A percentile compares a stretch with the other conserved stretches of the same genome.
These are phyloP conservation scores for Metschnikowia kofuensis DNA, from an alignment of 805 yeast genomes.

Conservation along the genomic window DNA sequence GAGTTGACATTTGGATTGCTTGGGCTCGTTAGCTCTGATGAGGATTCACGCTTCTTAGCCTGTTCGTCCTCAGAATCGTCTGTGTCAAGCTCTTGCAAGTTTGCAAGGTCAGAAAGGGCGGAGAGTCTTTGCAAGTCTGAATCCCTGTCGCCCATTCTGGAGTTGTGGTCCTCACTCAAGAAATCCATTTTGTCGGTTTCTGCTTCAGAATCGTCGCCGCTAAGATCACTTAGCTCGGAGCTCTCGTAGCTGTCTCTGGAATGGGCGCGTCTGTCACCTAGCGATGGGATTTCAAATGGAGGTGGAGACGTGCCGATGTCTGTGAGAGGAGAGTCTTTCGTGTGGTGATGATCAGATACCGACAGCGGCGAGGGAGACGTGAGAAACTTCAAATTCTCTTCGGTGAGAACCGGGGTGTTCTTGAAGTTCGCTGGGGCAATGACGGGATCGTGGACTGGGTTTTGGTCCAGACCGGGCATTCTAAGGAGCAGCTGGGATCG, in stretches of 20 bases:
- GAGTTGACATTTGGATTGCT: neutral
- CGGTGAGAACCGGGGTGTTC: constrained; percentile 4
- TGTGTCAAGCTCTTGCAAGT: constrained; percentile 36
- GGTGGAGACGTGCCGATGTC: constrained; percentile 43
- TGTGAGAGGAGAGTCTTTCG: constrained; percentile 39
- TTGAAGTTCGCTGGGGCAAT: neutral
- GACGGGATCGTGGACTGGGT: constrained; percentile 2
- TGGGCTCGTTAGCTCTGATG: neutral
- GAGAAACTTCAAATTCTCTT: constrained; percentile 5
- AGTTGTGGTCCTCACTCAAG: constrained; percentile 32
- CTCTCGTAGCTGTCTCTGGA: constrained; percentile 33
- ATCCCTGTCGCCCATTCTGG: constrained; percentile 20
- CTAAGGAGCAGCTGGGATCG: neutral
- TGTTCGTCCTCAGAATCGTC: constrained; percentile 24
- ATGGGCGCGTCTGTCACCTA: constrained; percentile 9
- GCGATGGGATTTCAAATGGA: constrained; percentile 26
- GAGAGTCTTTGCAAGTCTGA: constrained; percentile 41
- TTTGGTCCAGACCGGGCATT: constrained; percentile 10
- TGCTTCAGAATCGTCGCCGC: constrained; percentile 73
- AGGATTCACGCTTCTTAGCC: neutral
- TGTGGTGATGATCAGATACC: constrained; percentile 9
- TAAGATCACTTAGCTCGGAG: constrained; percentile 49
- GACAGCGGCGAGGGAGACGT: constrained; percentile 8
- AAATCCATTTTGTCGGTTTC: constrained; percentile 86
- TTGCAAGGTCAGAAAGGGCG: constrained; percentile 41